Evolutionary conservation across 2,329 filamentous ascomycete genomes (phyloP).

Genomic region (Chaetomiaceae sp.): DNA sequence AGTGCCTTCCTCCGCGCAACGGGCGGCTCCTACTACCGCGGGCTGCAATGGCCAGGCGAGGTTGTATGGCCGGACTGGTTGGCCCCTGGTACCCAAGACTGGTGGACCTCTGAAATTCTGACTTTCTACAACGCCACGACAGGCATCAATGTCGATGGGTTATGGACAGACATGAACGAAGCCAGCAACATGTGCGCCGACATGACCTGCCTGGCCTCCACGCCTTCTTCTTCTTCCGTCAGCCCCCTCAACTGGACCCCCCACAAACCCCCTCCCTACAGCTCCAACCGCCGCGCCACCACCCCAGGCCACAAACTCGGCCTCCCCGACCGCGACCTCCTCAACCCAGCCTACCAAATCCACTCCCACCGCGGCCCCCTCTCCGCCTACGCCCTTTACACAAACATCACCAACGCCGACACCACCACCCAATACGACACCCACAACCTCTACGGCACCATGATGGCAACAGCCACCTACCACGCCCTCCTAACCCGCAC

Average conservation of each 20-base stretch:
- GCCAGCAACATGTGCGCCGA: constrained; percentile 37
- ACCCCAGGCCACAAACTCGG: constrained; percentile 43
- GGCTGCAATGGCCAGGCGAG: constrained; percentile 72
- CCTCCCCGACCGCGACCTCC: constrained; percentile 56
- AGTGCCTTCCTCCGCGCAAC: constrained; percentile 41
- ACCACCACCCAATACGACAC: constrained; percentile 67
- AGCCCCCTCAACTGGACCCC: neutral
- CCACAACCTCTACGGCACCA: constrained; percentile 70
- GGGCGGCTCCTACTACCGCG: constrained; percentile 54
- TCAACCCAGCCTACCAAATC: constrained; percentile 60
- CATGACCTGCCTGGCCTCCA: constrained; percentile 48
- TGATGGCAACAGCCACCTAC: constrained; percentile 67
- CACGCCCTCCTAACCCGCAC: constrained; percentile 61
- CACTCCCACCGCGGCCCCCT: constrained; percentile 50
- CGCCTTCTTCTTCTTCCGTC: neutral
- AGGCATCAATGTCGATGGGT: constrained; percentile 68
- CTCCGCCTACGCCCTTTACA: constrained; percentile 56
- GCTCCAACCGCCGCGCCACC: constrained; percentile 46
- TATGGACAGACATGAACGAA: constrained; percentile 72
- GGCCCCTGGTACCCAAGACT: constrained; percentile 54
- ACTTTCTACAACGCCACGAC: constrained; percentile 57
- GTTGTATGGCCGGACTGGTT: constrained; percentile 76
- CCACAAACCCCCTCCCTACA: neutral
- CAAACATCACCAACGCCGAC: constrained; percentile 62
- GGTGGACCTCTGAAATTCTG: constrained; percentile 64